Base-by-base conservation (phyloP, 202 grass and related monocot genomes). In the Sporobolus alterniflorus region DNA sequence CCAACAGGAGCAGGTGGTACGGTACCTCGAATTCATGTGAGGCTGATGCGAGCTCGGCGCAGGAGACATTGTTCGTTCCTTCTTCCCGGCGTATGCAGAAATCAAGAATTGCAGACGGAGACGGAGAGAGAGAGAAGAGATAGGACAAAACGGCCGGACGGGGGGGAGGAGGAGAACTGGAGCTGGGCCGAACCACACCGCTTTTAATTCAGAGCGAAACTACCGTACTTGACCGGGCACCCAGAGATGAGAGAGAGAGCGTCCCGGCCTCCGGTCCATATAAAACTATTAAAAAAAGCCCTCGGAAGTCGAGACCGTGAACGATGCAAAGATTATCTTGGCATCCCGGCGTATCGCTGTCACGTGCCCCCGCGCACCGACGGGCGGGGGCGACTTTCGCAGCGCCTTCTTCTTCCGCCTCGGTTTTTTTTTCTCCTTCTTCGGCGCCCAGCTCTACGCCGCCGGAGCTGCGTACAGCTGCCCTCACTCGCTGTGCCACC, bases 321-420 rank as follows among this genome's bases (percentile, higher is more conserved):
- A 80, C 55, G 82, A 82, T 72, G 83, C 83, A 69, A 90, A 90
- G 88, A 90, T 90, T 46, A 83, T 74, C 88, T 86, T 86, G 47
- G 71, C 83, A 59, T 67, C 78, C 25, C 77, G 9, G 29, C 88
- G 88, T 83, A 90, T 86, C 79, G 83, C 83, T 83, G 75, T 90
- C 88, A 90, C 83, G 88, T 90, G 88, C 88, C 57, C 78, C 62
- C 61, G 67, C 88, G 48, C 88, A 86, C 88, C 88, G 88, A 90
- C 88, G 87, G 36, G 6, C 36, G 36, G 52, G 52, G 21, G 51
- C 20, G 64, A 39, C 46, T 52, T 90, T 78, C 88, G 18, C 1
- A 0, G 83, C 60, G 57, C 31, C 88, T 83, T 89, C 52, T 55
- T 12, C 43, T 11, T 46, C 43, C 52, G 21, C 52, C 21, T 55